Base-by-base conservation (phyloP, 2,329 filamentous ascomycete genomes). In the Trichophyton mentagrophytes region DNA sequence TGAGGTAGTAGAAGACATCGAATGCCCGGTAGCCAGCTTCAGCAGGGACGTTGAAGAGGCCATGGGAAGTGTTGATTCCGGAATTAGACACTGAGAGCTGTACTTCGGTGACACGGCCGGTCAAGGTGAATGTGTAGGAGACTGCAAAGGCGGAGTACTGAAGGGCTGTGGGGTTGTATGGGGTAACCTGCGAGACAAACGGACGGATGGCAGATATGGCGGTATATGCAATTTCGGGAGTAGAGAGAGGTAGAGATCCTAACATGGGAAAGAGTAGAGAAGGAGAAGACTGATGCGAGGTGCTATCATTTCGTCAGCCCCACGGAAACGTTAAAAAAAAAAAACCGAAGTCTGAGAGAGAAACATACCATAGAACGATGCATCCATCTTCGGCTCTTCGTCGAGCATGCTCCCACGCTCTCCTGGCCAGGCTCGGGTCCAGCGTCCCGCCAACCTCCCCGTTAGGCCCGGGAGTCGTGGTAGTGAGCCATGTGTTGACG, bases 1-100 rank as follows among this genome's bases (percentile, higher is more conserved):
- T 80, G 0, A 99, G 83, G 69, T 96, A 97, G 76, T 99, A 97
- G 71, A 99, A 97, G 57, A 95, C 93, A 70, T 99, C 92, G 67
- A 99, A 99, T 2, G 92, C 93, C 64, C 93, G 86, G 73, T 90
- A 90, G 11, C 93, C 93, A 5, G 84, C 70, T 69, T 96, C 85
- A 0, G 85, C 74, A 0, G 93, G 89, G 15, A 99, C 84, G 61
- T 88, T 85, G 15, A 96, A 78, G 9, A 99, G 79, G 47, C 92
- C 93, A 64, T 84, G 84, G 20, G 80, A 76, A 0, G 90, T 93
- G 70, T 99, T 89, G 63, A 99, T 88, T 17, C 93, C 93, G 2
- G 89, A 88, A 44, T 90, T 87, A 0, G 92, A 92, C 6, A 99
- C 77, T 27, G 90, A 85, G 58, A 97, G 73, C 1, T 84, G 82